Base-by-base conservation (phyloP, 2,329 filamentous ascomycete genomes). In the Xylariaceae sp. region DNA sequence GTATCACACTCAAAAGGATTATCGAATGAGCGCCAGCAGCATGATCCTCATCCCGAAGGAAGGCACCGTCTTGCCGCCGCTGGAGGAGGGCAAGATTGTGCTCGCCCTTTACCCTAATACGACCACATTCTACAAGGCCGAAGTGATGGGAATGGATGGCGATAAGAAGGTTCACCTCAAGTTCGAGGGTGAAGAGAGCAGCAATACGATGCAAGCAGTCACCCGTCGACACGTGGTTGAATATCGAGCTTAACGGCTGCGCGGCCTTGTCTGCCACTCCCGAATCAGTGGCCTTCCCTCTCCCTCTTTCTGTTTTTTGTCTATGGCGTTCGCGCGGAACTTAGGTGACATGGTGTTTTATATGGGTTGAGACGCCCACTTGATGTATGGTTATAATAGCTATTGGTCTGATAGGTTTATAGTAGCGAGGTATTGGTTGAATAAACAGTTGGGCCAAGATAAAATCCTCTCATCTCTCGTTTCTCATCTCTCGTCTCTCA, bases 111-210 rank as follows among this genome's bases (percentile, higher is more conserved):
- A 92, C 55, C 86, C 86, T 0, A 81, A 88, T 52, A 90, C 86
- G 1, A 89, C 86, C 1, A 89, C 85, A 0, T 90, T 92, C 53
- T 92, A 92, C 60, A 81, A 85, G 57, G 86, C 86, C 1, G 84
- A 88, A 51, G 85, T 90, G 7, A 83, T 86, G 63, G 81, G 81
- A 24, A 81, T 76, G 69, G 68, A 81, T 40, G 66, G 66, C 27
- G 59, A 69, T 44, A 55, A 70, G 28, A 73, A 71, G 44, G 78
- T 83, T 29, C 74, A 75, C 40, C 67, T 90, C 48, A 80, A 85
- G 47, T 90, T 90, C 52, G 86, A 90, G 57, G 85, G 85, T 11
- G 84, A 88, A 52, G 83, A 87, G 56, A 83, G 83, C 53, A 74
- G 70, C 46, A 81, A 79, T 51, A 86, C 80, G 47, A 75, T 85